Conservation (phyloP, 768 basidiomycete genomes). For the Lentinula lateritia region DNA sequence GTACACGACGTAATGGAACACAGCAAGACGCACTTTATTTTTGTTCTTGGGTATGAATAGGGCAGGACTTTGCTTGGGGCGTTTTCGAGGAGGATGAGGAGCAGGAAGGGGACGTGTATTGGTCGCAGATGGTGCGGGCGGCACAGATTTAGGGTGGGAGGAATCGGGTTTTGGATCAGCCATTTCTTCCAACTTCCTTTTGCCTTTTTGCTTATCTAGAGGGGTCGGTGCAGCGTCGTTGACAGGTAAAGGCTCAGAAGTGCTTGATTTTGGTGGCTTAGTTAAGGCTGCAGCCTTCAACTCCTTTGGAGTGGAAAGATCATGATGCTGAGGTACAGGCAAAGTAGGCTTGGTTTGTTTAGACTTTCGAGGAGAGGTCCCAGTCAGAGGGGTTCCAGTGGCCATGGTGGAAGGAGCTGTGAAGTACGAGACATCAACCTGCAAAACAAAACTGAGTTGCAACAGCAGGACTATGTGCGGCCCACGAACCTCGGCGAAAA, state of each 20-base stretch:
- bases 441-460: not conserved
- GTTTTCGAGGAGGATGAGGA: slow-evolving; percentile 24
- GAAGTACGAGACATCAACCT: slow-evolving; percentile 32
- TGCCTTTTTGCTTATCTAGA: slow-evolving; percentile 26
- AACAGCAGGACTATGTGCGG: not conserved
- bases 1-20: not conserved
- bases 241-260: slow-evolving; percentile 10
- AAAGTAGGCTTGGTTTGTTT: slow-evolving; percentile 16
- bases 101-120: not conserved
- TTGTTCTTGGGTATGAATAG: slow-evolving; percentile 63
- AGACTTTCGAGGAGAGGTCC: slow-evolving; percentile 13
- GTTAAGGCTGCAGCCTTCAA: slow-evolving; percentile 15
- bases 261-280: slow-evolving; percentile 12
- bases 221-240: slow-evolving; percentile 16
- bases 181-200: slow-evolving; percentile 9
- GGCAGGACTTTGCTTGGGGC: slow-evolving; percentile 33
- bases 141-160: slow-evolving; percentile 1
- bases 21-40: slow-evolving; percentile 11
- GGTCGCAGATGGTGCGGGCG: not conserved
- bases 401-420: slow-evolving; percentile 17
- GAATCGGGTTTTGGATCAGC: not conserved
- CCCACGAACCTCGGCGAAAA: slow-evolving; percentile 56
- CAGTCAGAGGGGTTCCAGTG: not conserved
- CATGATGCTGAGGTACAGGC: slow-evolving; percentile 19
- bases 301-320: slow-evolving; percentile 33